Conservation (phyloP, 2,329 filamentous ascomycete species). For the Didymella keratinophila region DNA sequence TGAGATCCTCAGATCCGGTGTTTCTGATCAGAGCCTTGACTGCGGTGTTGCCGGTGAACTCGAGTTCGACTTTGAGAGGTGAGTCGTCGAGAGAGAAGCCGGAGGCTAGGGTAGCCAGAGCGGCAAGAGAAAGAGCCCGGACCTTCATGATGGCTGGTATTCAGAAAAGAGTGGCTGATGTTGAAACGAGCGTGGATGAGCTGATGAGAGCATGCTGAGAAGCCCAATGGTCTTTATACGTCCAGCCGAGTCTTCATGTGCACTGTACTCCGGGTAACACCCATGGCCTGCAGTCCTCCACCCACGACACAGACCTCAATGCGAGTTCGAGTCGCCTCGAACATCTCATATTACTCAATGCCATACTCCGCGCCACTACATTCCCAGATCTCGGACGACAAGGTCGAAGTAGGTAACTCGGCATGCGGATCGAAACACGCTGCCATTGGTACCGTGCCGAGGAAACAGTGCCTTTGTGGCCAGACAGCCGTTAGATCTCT, state of each 20-base stretch:
- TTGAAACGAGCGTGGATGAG: constrained; percentile 5
- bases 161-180: constrained; percentile 2
- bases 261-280: background rate
- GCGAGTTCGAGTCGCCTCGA: constrained; percentile 13
- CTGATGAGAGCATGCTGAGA: constrained; percentile 3
- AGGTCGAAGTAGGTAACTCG: constrained; percentile 23
- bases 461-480: background rate
- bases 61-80: constrained; percentile 49
- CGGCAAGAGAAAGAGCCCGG: constrained; percentile 23
- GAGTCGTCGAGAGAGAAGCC: constrained; percentile 42
- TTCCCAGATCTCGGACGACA: constrained; percentile 20
- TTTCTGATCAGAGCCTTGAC: constrained; percentile 63
- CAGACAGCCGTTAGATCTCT: constrained; percentile 4
- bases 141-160: constrained; percentile 28
- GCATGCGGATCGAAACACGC: constrained; percentile 1
- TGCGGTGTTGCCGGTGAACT: constrained; percentile 59
- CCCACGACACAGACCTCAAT: constrained; percentile 15
- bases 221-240: constrained; percentile 3
- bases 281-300: background rate
- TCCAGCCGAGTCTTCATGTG: background rate
- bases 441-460: constrained; percentile 2
- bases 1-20: constrained; percentile 57
- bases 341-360: constrained; percentile 13
- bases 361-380: constrained; percentile 11
- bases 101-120: constrained; percentile 26